These are phyloP conservation scores for Globisporangium ultimum DNA, from an alignment of 352 stramenopile species.

Conservation along the genomic window DNA sequence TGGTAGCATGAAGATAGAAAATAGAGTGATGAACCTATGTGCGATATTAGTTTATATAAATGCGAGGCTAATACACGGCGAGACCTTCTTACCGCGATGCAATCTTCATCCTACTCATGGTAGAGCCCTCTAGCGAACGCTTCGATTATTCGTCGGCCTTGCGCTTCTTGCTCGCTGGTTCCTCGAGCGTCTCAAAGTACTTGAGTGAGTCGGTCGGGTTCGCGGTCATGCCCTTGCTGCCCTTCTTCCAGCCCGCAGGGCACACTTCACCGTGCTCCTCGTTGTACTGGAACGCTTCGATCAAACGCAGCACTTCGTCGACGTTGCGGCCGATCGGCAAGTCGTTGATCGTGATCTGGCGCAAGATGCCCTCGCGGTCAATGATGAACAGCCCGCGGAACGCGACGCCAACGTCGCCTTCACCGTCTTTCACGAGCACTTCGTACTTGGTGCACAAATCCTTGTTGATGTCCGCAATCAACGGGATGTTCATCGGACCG, in stretches of 20 bases:
- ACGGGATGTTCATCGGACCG: constrained; percentile 88
- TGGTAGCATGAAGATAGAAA: too few relatives aligned
- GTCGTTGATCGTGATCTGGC: constrained; percentile 87
- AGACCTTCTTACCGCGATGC: too few relatives aligned
- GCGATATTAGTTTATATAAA: too few relatives aligned
- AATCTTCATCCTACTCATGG: too few relatives aligned
- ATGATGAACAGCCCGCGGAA: constrained; percentile 92
- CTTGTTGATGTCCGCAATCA: constrained; percentile 90
- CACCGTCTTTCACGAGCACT: constrained; percentile 71
- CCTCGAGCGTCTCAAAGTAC: constrained; percentile 56
- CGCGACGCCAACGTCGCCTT: constrained; percentile 59
- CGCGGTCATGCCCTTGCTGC: constrained; percentile 82
- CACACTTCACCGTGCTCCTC: constrained; percentile 90
- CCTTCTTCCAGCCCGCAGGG: constrained; percentile 89
- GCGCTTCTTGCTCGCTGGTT: constrained; percentile 15
- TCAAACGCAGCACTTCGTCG: constrained; percentile 86
- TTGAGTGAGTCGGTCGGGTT: constrained; percentile 72
- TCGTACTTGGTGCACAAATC: constrained; percentile 80
- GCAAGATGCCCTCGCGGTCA: constrained; percentile 73
- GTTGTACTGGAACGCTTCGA: constrained; percentile 90
- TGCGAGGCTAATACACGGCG: too few relatives aligned
- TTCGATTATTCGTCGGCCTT: constrained; percentile 4
- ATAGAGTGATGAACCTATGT: too few relatives aligned
- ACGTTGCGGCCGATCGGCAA: constrained; percentile 85
- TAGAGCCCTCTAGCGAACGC: too few relatives aligned